Base-by-base conservation (phyloP, 768 basidiomycete species). In the Phylloporus sp. region DNA sequence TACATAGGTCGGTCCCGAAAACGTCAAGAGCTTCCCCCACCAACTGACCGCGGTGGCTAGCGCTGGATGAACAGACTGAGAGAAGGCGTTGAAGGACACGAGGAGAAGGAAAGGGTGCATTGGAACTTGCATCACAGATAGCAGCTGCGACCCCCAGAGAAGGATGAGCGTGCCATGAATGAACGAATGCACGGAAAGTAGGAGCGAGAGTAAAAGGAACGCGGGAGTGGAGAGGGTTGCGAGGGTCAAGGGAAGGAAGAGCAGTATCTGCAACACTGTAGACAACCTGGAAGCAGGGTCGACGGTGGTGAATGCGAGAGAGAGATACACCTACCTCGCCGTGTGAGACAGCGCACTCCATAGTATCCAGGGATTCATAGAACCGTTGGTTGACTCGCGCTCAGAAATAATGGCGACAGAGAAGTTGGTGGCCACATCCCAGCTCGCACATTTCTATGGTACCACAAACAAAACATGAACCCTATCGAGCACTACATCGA, bases 31-130 rank as follows among this genome's bases (percentile, higher is more conserved):
- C 23, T 75, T 79, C 0, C 85, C 88, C 91, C 91, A 94, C 75
- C 80, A 82, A 39, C 76, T 73, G 9, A 83, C 78, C 15, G 82
- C 78, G 12, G 72, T 76, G 10, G 78, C 58, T 6, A 91, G 65
- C 67, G 73, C 77, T 8, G 85, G 81, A 53, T 80, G 76, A 22
- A 80, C 78, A 23, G 81, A 72, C 20, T 84, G 76, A 2, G 88
- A 81, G 69, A 91, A 91, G 32, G 84, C 77, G 65, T 93, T 93
- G 79, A 93, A 93, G 66, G 82, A 88, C 51, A 92, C 80, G 44
- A 93, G 84, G 38, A 93, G 82, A 29, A 93, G 78, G 70, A 92
- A 89, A 0, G 90, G 84, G 66, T 92, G 90, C 75, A 91, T 84
- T 9, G 91, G 91, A 28, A 92, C 80, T 71, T 93, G 91, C 50